Base-by-base conservation (phyloP, 805 yeast species). In the Clavispora vitiphila region DNA sequence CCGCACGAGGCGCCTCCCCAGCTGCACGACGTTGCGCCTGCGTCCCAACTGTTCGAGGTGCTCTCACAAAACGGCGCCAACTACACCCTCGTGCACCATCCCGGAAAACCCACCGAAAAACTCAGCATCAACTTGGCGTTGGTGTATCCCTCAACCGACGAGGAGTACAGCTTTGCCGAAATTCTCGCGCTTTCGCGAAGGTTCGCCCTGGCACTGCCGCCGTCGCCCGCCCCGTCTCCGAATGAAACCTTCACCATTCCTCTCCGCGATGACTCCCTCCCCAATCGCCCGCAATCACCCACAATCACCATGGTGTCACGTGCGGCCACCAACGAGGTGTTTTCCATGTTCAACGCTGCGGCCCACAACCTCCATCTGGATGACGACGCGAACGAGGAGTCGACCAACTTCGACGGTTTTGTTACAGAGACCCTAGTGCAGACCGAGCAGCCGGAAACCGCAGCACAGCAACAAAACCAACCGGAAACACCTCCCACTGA, bases 221-320 rank as follows among this genome's bases (percentile, higher is more conserved):
- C 22, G 23, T 12, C 24, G 4, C 12, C 22, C 8, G 24, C 22
- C 16, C n/a, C 22, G 9, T 27, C 37, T 6, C 11, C 18, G 2
- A 32, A 32, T 11, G 56, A 55, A 41, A 68, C 75, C 7, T 62
- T 72, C 30, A 66, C 69, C 4, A 56, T 74, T 25, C 81, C 80
- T 1, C 54, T 76, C 34, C 68, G 71, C 41, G 76, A 71, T 51
- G 62, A 54, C 21, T 54, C 52, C 27, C 39, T 53, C 2, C 31
- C 48, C 1, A 45, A 46, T 21, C 54, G 58, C 23, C 74, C 78
- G 3, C 65, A 70, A 11, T 83, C 95, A 0, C 95, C 95, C 1
- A 88, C 96, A 0, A 74, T 84, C 48, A 89, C 96, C 0, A 64
- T 82, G 55, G 83, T 75, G 56, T 83, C 96, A 0, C 78, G 80